Evolutionary conservation across 345 rosid genomes (phyloP).

Genomic region (Adansonia digitata): DNA sequence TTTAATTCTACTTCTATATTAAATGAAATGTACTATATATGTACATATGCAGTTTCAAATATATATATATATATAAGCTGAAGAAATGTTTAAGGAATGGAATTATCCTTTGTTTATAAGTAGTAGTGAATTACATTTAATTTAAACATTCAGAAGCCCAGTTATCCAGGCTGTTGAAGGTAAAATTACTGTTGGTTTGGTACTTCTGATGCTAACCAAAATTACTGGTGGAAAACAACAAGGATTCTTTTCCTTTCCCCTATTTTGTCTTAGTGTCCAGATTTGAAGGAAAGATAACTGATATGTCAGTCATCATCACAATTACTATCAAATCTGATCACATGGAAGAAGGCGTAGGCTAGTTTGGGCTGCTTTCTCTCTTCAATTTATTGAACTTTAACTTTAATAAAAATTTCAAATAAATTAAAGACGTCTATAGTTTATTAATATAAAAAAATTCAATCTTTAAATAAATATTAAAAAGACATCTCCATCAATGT

Average conservation of each 20-base stretch:
- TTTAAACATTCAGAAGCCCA: background rate
- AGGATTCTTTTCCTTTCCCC: background rate
- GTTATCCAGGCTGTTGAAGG: background rate
- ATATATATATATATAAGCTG: background rate
- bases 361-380: background rate
- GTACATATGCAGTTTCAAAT: too few relatives aligned
- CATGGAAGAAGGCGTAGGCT: background rate
- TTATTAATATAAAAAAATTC: too few relatives aligned
- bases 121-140: background rate
- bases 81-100: background rate
- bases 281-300: background rate
- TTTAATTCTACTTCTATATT: background rate
- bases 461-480: too few relatives aligned
- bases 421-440: too few relatives aligned
- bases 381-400: too few relatives aligned
- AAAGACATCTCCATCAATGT: too few relatives aligned
- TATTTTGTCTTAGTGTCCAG: too few relatives aligned
- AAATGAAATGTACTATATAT: background rate
- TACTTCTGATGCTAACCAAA: background rate
- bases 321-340: background rate
- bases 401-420: too few relatives aligned
- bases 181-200: background rate
- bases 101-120: background rate
- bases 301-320: background rate
- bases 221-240: background rate